Conservation (phyloP, 345 rosid genomes). For the Cardamine occulta region DNA sequence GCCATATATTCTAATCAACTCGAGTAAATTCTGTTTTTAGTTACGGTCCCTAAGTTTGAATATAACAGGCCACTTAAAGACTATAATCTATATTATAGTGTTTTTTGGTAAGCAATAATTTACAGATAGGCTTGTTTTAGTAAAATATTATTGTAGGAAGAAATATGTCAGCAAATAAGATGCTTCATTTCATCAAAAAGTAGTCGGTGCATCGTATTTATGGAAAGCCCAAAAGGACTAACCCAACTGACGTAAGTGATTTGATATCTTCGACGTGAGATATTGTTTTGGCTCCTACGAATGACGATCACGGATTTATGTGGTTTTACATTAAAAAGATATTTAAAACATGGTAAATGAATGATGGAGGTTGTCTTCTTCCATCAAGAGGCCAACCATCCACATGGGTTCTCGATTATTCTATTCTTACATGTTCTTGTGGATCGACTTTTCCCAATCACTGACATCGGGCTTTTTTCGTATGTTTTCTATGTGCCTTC, state of each 20-base stretch:
- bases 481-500: neutral
- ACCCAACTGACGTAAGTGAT: neutral
- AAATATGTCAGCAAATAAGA: no score
- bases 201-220: conserved; percentile 7
- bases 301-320: neutral
- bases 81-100: no score
- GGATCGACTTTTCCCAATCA: neutral
- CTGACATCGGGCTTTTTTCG: neutral
- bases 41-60: neutral
- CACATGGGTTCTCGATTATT: conserved; percentile 24
- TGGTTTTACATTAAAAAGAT: conserved; percentile 11
- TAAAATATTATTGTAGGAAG: neutral
- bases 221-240: neutral
- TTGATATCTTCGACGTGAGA: neutral
- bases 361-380: conserved; percentile 1
- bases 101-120: no score
- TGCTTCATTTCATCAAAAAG: neutral
- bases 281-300: neutral
- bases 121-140: neutral
- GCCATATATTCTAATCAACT: neutral
- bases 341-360: neutral
- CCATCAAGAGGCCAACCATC: neutral
- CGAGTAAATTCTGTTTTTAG: neutral
- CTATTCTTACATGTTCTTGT: neutral
- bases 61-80: neutral